A percentile compares a stretch with the other conserved stretches of the same genome.
phyloP scores from a whole-genome alignment of 441 rosid genomes.

The Pelargonium australe region DNA sequence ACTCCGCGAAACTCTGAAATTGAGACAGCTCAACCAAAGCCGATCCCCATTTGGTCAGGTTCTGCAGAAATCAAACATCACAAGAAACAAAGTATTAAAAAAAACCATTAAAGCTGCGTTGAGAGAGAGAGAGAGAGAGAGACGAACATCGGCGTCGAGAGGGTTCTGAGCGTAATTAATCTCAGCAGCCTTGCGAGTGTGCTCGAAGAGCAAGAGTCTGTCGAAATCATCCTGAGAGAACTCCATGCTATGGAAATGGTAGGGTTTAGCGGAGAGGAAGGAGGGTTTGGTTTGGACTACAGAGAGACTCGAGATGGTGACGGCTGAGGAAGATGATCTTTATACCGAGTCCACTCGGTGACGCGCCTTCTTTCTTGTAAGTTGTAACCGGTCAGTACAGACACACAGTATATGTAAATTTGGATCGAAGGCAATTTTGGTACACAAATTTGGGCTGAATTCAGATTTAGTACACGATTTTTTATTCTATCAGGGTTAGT shows the following conservation, averaged over 20 bases:
- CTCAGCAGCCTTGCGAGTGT: conserved; percentile 41
- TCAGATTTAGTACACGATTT: too few relatives aligned
- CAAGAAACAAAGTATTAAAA: background rate
- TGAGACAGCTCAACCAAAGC: conserved; percentile 58
- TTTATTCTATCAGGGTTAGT: too few relatives aligned
- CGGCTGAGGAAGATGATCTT: too few relatives aligned
- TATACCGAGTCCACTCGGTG: too few relatives aligned
- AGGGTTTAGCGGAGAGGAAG: too few relatives aligned
- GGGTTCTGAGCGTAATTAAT: conserved; percentile 37
- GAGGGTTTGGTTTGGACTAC: too few relatives aligned
- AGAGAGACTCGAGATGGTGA: too few relatives aligned
- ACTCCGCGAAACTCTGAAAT: conserved; percentile 40
- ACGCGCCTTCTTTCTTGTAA: too few relatives aligned
- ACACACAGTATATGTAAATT: too few relatives aligned
- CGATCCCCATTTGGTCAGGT: conserved; percentile 56
- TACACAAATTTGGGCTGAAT: too few relatives aligned
- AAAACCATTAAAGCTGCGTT: background rate
- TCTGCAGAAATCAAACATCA: conserved; percentile 26
- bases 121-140: background rate
- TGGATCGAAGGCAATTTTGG: too few relatives aligned
- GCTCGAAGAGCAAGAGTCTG: conserved; percentile 39
- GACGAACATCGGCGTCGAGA: conserved; percentile 45
- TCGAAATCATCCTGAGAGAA: conserved; percentile 33
- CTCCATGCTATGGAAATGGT: background rate
- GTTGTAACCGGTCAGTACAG: too few relatives aligned